Evolutionary conservation across 164 flowering plant species (phyloP), one percentile per base, ranked within the genome.

Genomic region (Malania oleifera): DNA sequence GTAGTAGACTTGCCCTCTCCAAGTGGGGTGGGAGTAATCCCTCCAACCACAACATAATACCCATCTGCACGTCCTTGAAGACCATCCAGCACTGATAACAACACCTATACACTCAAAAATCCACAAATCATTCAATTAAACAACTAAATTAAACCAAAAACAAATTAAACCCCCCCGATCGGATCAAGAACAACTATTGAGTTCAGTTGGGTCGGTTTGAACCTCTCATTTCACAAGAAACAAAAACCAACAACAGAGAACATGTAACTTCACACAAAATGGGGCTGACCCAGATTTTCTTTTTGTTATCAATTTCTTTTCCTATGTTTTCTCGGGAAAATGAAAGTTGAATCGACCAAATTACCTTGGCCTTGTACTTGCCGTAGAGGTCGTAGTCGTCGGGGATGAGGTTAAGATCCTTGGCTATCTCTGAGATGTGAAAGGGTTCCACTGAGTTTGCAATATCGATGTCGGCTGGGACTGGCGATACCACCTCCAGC

Each of bases 1-100:
- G 96, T 91, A 38, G 99, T 95, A 46, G 99, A 95, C 66, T 95
- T 91, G 56, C 99, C 99, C 74, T 95, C 99, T 37, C 99, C 99
- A 60, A 91, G 93, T 52, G 99, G 99, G 5, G 98, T 95, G 3
- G 99, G 99, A 63, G 97, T 91, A 41, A 95, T 91, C 39, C 97
- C 99, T 41, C 96, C 97, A 72, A 95, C 99, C 67, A 95, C 97
- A 61, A 95, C 98, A 75, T 91, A 91, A 41, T 85, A 89, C 27
- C 99, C 99, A 80, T 91, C 89, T 60, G 49, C 72, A 52, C 73
- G 61, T 54, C 84, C 96, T 80, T 82, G 41, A 52, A 86, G 76
- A 61, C 87, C 97, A 69, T 95, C 95, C 66, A 91, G 64, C 67
- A 71, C 93, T 22, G 97, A 81, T 47, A 92, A 61, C 57, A 92